Evolutionary conservation across 805 yeast species (phyloP), one percentile per base, ranked within the genome.

Genomic region (Myxozyma vanderwaltii): DNA sequence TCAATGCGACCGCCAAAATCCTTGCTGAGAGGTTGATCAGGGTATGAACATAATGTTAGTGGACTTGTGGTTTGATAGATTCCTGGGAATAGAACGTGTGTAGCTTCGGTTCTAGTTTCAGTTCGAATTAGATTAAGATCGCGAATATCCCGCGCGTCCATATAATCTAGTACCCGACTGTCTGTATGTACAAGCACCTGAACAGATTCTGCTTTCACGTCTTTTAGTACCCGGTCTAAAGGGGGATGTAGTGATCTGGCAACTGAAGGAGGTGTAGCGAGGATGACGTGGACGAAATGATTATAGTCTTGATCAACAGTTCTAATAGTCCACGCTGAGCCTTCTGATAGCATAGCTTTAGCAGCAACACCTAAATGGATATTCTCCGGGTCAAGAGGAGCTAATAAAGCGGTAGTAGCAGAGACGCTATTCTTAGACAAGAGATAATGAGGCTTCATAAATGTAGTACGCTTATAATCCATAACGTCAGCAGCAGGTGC

Each of bases 101-200:
- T 61, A 15, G 57, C 26, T 47, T 58, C 63, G 29, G 64, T 54
- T 2, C 29, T 17, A 7, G 13, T 26, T 7, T 23, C 56, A 12
- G 51, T 39, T 19, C 35, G 46, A 33, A 58, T 43, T 1, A 61
- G 46, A 26, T 61, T 61, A 51, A 61, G 38, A n/a, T 61, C 63
- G n/a, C 63, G 56, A 8, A 53, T 31, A 43, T 61, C 63, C 13
- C 35, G 23, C 6, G 50, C 26, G 13, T 54, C 26, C 35, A 61
- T 36, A 19, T 36, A 54, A 17, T 54, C 41, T 39, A 61, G 33
- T 15, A 51, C 63, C n/a, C 59, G 39, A 38, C 40, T 51, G 17
- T 61, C 64, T 10, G 64, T 61, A 36, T 61, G 64, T 15, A 61
- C 63, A 13, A 61, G 44, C 19, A 61, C 64, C 15, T 41, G 29